Evolutionary conservation across 176 grass and related monocot genomes (phyloP), one percentile per base, ranked within the genome.

Genomic region (Oryza brachyantha): DNA sequence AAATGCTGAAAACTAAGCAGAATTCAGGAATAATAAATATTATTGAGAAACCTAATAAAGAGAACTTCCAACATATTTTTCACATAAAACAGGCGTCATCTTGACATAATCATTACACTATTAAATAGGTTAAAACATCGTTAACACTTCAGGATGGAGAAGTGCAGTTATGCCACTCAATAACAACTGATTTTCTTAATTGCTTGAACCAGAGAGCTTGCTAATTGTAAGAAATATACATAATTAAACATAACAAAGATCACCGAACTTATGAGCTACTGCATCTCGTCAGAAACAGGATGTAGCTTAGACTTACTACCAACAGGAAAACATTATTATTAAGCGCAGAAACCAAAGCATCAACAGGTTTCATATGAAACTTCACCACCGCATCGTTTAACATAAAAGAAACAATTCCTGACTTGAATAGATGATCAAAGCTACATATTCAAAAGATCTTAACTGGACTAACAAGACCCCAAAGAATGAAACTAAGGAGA

Each of bases 231-330:
- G 36, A 72, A 11, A 34, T 46, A 66, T 36, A 61, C 65, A 72
- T 14, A 81, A 61, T 52, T 82, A 76, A 67, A 59, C 31, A 42
- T 24, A 42, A 46, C 66, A 22, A 35, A 85, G 17, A 40, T 38
- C 14, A 71, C 24, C 65, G 60, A 38, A 38, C 66, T 80, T 40
- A 61, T 76, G 36, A 22, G 13, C 38, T 66, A 29, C 17, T 66
- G 36, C 17, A 63, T 81, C 29, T 66, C 21, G 67, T 80, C 70
- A 50, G 29, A 60, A 81, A 5, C 48, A 55, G 72, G 82, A 71
- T 65, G 40, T 22, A 46, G 48, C 45, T 59, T 31, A 16, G 73
- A 82, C 73, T 69, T 50, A 38, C 32, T 75, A 70, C 58, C 28
- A 79, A 58, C 81, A 61, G 40, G 42, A 27, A 64, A 46, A 50